Conservation (phyloP, 2,329 filamentous ascomycete species). For the Sporothrix humicola region DNA sequence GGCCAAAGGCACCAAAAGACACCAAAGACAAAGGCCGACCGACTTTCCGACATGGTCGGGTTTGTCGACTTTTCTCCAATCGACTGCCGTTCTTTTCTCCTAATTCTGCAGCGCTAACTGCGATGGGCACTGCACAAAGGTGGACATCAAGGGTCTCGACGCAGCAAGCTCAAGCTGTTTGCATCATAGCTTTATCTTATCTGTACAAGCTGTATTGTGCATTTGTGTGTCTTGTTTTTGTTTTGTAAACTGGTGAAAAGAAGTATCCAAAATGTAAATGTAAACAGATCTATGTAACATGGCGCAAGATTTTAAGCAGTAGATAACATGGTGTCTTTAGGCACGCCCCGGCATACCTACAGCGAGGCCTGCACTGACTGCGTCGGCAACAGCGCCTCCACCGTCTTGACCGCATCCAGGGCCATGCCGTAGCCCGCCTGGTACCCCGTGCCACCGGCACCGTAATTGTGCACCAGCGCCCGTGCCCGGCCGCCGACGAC, state of each 20-base stretch:
- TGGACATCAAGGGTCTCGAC: not conserved
- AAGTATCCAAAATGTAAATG: no score
- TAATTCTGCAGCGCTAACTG: not conserved
- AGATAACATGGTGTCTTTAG: not conserved
- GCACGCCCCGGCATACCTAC: not conserved
- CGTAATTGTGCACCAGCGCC: conserved; percentile 51
- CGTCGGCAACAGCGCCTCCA: conserved; percentile 42
- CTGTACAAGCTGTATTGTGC: not conserved
- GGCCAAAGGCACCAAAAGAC: no score
- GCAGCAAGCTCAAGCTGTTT: no score
- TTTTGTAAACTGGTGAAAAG: no score
- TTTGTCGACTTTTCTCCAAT: conserved; percentile 19
- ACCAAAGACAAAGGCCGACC: not conserved
- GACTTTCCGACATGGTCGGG: not conserved
- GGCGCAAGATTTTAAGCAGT: no score
- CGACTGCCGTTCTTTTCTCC: not conserved
- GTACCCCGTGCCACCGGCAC: conserved; percentile 53
- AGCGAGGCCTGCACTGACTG: not conserved
- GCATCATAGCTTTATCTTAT: conserved; percentile 11
- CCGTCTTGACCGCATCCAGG: conserved; percentile 44
- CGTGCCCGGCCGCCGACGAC: conserved; percentile 40
- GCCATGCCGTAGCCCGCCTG: conserved; percentile 53
- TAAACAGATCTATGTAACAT: no score
- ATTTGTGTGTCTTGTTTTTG: no score
- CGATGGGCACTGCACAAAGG: not conserved